Evolutionary conservation across 2,329 filamentous ascomycete genomes (phyloP), one percentile per base, ranked within the genome.

Genomic region (Sporothrix dimorphospora): DNA sequence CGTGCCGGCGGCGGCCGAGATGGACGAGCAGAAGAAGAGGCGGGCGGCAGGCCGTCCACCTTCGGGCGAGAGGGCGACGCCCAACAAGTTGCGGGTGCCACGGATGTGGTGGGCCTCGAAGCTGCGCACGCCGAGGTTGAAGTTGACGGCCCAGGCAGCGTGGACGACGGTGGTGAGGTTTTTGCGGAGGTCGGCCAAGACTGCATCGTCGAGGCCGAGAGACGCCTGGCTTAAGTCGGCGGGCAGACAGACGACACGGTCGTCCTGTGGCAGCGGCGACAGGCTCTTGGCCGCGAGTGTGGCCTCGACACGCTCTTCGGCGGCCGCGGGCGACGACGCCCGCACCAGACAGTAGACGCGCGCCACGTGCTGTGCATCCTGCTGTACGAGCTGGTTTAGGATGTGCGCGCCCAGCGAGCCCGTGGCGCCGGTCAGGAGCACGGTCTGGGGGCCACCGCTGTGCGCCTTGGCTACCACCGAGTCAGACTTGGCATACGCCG

Each of bases 321-420:
- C 79, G 1, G 73, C 74, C 5, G 63, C 70, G 4, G 74, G 57
- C 27, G 76, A 73, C 7, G 73, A 76, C 1, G 85, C 85, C 42
- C 87, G 82, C 5, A 88, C 84, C 1, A 89, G 81, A 71, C 84
- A 85, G 80, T 86, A 88, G 1, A 89, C 80, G 7, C 80, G 80
- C 42, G 81, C 79, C 42, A 92, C 82, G 24, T 87, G 86, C 12
- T 87, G 83, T n/a, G 87, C 82, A 1, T 55, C 34, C 14, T 69
- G n/a, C 30, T 84, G 82, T 1, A 87, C 85, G 16, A 92, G 84
- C n/a, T 88, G 85, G 3, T 86, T 84, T 1, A 89, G 82, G 1
- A 90, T 81, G 75, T 91, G 89, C 0, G 87, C 83, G 1, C 90
- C 90, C 0, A 92, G 82, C 1, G 89, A 90, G 0, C 90, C 90